Percentiles rank a stretch among this genome's conserved stretches.
These are phyloP conservation scores for Stephania japonica DNA, from an alignment of 164 flowering plant genomes.

Conservation along the genomic window DNA sequence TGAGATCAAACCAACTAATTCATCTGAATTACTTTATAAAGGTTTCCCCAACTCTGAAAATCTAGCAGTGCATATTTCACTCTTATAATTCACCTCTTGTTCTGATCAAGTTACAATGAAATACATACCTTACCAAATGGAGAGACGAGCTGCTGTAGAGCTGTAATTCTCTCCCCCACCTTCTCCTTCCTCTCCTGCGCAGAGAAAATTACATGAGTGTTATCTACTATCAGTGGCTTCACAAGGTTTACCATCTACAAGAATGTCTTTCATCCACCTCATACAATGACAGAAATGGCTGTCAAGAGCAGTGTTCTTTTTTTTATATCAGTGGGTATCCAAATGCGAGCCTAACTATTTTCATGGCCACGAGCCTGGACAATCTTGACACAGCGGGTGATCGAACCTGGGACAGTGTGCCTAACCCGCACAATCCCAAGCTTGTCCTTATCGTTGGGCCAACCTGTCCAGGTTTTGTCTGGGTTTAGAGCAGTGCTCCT, in stretches of 20 bases:
- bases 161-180: slow-evolving; percentile 58
- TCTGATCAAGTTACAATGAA: not conserved
- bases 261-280: not conserved
- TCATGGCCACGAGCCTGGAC: too few species aligned
- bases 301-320: not conserved
- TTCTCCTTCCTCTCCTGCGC: slow-evolving; percentile 78
- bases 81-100: too few species aligned
- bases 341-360: too few species aligned
- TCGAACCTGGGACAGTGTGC: too few species aligned
- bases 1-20: not conserved
- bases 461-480: too few species aligned
- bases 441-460: too few species aligned
- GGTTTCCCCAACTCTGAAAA: too few species aligned
- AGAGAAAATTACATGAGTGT: not conserved
- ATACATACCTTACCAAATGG: slow-evolving; percentile 78
- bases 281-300: not conserved
- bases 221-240: not conserved
- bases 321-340: too few species aligned
- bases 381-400: too few species aligned
- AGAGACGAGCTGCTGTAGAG: slow-evolving; percentile 87
- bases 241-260: not conserved
- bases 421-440: too few species aligned
- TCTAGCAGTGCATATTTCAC: too few species aligned
- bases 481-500: not conserved
- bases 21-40: too few species aligned